Base-by-base conservation (phyloP, 2,329 filamentous ascomycete genomes). In the Didymella exigua region DNA sequence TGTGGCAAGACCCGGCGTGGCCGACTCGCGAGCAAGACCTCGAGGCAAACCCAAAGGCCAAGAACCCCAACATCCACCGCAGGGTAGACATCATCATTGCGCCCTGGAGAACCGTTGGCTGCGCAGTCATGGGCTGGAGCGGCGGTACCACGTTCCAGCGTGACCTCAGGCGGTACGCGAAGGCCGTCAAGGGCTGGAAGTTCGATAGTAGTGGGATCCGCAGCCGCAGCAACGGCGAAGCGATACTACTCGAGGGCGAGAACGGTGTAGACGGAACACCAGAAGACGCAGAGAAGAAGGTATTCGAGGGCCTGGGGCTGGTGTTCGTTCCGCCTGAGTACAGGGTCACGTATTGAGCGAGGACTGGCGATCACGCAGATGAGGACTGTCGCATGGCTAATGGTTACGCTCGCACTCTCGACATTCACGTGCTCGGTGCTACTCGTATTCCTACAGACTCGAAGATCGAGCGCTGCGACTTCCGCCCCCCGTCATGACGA, bases 161-260 rank as follows among this genome's bases (percentile, higher is more conserved):
- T 21, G 95, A 98, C 73, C 72, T 98, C 49, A 81, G 93, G 34
- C 79, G 88, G 29, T 96, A 93, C 75, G 91, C 88, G 57, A 93
- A 90, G 73, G 82, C 86, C 31, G 80, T 83, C 53, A 87, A 84
- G 65, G 80, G 80, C 0, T 88, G 91, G 81, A 96, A 95, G 73
- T 98, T 98, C 70, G 93, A 97, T 70, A 95, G 89, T 59, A 96
- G 90, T 67, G 95, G 95, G 0, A 84, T 96, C 10, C 82, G 92
- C 38, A 86, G 86, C 66, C 81, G 87, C 8, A 73, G 68, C 8
- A 85, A 86, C 49, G 90, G 90, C 3, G 87, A 87, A 79, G 84
- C 93, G 0, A 67, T 87, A n/a, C 87, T 95, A 72, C 66, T 95
- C 11, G 82, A 89, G 78, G 69, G 82, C 68, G 49, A 60, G 16